Conservation (phyloP, 2,329 filamentous ascomycete species). For the Pseudogymnoascus sp. region DNA sequence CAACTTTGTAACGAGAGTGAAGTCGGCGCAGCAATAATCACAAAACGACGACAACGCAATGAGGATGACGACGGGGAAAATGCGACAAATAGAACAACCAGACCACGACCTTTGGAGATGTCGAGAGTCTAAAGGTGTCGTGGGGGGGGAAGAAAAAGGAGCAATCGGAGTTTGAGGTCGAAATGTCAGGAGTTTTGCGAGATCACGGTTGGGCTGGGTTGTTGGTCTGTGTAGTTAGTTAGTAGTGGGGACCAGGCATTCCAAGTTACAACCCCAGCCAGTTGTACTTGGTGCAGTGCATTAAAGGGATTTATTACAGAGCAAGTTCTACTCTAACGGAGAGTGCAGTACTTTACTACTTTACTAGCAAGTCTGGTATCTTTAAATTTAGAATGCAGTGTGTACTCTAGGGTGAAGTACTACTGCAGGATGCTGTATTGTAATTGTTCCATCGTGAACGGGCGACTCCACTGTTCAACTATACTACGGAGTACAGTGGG, state of each 20-base stretch:
- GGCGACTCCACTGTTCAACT: background rate
- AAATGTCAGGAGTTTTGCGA: constrained; percentile 1
- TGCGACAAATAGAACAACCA: constrained; percentile 16
- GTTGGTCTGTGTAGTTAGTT: background rate
- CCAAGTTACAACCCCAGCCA: background rate
- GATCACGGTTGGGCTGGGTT: background rate
- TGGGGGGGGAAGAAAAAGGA: constrained; percentile 6
- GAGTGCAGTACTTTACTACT: background rate
- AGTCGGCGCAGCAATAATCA: background rate
- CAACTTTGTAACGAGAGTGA: constrained; percentile 3
- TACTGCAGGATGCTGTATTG: background rate
- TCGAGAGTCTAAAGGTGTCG: constrained; percentile 4
- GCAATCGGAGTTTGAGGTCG: constrained; percentile 10
- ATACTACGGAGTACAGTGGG: background rate
- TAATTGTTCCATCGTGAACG: background rate
- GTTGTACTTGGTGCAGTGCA: background rate
- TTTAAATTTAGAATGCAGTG: background rate
- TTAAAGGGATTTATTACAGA: constrained; percentile 4
- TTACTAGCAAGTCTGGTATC: background rate
- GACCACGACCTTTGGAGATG: constrained; percentile 7
- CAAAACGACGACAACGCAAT: constrained; percentile 13
- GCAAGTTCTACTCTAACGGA: background rate
- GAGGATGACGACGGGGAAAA: constrained; percentile 14
- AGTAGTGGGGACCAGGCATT: background rate
- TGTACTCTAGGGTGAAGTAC: background rate